These are phyloP conservation scores for Marasmius oreades DNA, from an alignment of 1,284 basidiomycete species.

Conservation along the genomic window DNA sequence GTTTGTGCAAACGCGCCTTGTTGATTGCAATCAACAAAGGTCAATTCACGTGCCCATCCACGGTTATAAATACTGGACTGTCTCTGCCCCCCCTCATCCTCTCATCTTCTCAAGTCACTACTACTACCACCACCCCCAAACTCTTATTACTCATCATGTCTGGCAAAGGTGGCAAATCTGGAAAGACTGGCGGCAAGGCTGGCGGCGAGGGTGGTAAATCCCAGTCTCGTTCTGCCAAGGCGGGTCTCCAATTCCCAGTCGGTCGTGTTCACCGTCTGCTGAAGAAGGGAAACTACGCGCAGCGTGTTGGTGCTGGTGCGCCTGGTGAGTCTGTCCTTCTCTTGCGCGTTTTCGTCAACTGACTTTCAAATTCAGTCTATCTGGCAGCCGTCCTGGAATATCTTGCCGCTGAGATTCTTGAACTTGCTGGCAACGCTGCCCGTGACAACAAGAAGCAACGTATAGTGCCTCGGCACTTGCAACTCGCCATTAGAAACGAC, in stretches of 20 bases:
- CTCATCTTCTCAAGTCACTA: slow-evolving; percentile 15
- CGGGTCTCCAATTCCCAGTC: slow-evolving; percentile 82
- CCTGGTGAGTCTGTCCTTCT: slow-evolving; percentile 58
- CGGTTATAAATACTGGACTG: slow-evolving; percentile 34
- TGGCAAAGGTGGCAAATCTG: slow-evolving; percentile 55
- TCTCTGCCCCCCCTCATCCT: slow-evolving; percentile 7
- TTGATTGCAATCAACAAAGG: slow-evolving; percentile 16
- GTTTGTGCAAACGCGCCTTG: slow-evolving; percentile 30
- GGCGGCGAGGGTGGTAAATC: slow-evolving; percentile 49
- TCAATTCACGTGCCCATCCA: slow-evolving; percentile 32
- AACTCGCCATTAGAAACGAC: slow-evolving; percentile 88
- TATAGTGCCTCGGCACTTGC: slow-evolving; percentile 88
- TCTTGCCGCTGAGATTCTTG: slow-evolving; percentile 84
- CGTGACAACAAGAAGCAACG: slow-evolving; percentile 85
- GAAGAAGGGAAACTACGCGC: slow-evolving; percentile 83
- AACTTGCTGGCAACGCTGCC: slow-evolving; percentile 81
- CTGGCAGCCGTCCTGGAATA: slow-evolving; percentile 76
- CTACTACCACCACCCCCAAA: slow-evolving; percentile 19
- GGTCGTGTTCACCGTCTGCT: slow-evolving; percentile 89
- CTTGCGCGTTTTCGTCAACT: not conserved
- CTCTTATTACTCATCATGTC: slow-evolving; percentile 33
- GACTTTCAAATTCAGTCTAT: slow-evolving; percentile 51
- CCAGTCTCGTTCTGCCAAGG: slow-evolving; percentile 69
- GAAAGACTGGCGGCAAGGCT: slow-evolving; percentile 60
- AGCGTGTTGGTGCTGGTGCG: slow-evolving; percentile 76